Base-by-base conservation (phyloP, 1,284 basidiomycete species). In the Melampsora larici-populina region DNA sequence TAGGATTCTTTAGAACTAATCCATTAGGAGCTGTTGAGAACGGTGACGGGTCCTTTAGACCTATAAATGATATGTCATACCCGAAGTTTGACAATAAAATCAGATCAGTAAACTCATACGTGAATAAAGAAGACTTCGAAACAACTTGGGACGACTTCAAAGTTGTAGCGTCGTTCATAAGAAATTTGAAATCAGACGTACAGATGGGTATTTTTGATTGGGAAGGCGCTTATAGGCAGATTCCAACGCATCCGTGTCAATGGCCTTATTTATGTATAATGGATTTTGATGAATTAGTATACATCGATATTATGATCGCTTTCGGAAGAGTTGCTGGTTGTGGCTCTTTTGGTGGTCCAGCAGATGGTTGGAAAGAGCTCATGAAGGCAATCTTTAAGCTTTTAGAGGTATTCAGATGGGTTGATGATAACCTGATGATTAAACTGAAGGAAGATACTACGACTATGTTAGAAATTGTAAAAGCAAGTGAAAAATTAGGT, bases 131-230 rank as follows among this genome's bases (percentile, higher is more conserved):
- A n/a, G n/a, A n/a, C n/a, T n/a, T n/a, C n/a, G n/a, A n/a, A n/a
- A n/a, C n/a, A n/a, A n/a, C n/a, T n/a, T n/a, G n/a, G n/a, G n/a
- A 68, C 43, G 66, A 68, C 66, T 68, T 68, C 46, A 40, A 43
- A 17, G 13, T 3, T 5, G 66, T 68, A 4, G 29, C 66, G 13
- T 8, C 21, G 7, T 68, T 68, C 40, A n/a, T 69, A 8, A 46
- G 43, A 26, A 29, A 11, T 1, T 2, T 24, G 4, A 17, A 48
- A 69, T 3, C 31, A 18, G 36, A 31, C 17, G 1, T 43, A 13
- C 5, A 6, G 8, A 8, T 69, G 29, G 66, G 18, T 2, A 43
- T 69, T 13, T 67, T 67, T 26, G 65, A 67, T 40, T 67, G 65
- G 65, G 65, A 11, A 26, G 43, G 43, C 11, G 65, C 65, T 40